Conservation (phyloP, 225 moss, liverwort and hornwort species). For the Bryum argenteum region DNA sequence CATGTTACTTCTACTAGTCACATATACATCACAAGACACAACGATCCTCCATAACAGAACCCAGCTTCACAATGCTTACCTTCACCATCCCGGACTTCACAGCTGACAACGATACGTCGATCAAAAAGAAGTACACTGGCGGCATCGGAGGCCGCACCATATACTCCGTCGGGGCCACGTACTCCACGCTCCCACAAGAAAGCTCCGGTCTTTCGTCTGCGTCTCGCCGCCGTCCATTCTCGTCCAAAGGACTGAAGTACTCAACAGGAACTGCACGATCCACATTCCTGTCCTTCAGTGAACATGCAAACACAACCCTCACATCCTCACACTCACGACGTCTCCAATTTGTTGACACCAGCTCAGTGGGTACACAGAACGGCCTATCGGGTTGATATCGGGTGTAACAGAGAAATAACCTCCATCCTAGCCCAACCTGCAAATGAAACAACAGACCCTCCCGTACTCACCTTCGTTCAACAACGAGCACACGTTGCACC, state of each 20-base stretch:
- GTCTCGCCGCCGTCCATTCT: constrained; percentile 87
- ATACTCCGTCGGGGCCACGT: constrained; percentile 88
- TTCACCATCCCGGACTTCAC: constrained; percentile 95
- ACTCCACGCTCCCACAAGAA: constrained; percentile 90
- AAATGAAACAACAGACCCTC: background rate
- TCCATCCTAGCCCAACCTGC: background rate
- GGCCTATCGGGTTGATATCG: no score
- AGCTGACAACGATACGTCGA: constrained; percentile 89
- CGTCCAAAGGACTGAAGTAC: constrained; percentile 88
- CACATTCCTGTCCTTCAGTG: background rate
- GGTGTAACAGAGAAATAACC: constrained; percentile 1
- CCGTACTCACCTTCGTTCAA: constrained; percentile 80
- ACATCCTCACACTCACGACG: background rate
- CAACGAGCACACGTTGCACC: constrained; percentile 91
- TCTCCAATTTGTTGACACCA: background rate
- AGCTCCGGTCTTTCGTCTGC: constrained; percentile 89
- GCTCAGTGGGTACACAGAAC: background rate
- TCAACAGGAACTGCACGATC: constrained; percentile 77
- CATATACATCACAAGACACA: no score
- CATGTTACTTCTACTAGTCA: background rate
- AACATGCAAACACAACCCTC: background rate
- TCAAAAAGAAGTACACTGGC: constrained; percentile 91
- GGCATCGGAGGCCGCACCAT: constrained; percentile 99
- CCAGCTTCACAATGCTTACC: constrained; percentile 37
- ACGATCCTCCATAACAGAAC: background rate